These are phyloP conservation scores for Syncephalastrum racemosum DNA, from an alignment of 371 early-diverging fungal genomes.

Conservation along the genomic window DNA sequence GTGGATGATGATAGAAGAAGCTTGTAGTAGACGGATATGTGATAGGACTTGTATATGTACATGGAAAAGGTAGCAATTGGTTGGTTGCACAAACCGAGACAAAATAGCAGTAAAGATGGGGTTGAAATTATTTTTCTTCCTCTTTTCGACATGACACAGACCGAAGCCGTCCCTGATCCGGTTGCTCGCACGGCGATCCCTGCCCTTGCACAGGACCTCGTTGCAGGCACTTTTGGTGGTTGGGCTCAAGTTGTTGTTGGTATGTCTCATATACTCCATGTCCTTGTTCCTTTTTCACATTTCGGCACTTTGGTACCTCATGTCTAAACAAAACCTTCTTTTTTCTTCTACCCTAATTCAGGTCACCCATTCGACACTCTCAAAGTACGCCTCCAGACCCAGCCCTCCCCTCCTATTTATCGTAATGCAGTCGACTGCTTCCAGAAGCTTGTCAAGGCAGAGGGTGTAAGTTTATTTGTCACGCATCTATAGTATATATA, in stretches of 20 bases:
- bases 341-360: conserved; percentile 21
- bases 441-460: conserved; percentile 62
- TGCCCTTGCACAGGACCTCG: conserved; percentile 59
- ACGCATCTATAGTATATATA: background rate
- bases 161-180: no score
- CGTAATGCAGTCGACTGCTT: conserved; percentile 74
- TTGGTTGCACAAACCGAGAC: no score
- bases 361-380: conserved; percentile 81
- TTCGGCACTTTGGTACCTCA: background rate
- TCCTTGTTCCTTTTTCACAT: background rate
- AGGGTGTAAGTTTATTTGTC: conserved; percentile 59
- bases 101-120: no score
- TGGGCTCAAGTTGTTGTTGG: conserved; percentile 85
- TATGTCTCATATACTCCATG: conserved; percentile 24
- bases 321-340: background rate
- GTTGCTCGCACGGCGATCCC: conserved; percentile 35
- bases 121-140: no score
- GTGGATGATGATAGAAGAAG: no score
- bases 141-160: no score
- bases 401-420: conserved; percentile 69
- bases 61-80: no score
- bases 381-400: conserved; percentile 85
- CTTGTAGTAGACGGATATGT: no score
- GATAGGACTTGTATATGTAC: no score
- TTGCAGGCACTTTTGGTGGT: conserved; percentile 86